Percentiles rank a stretch among this genome's conserved stretches.
phyloP scores from a whole-genome alignment of 495 filamentous ascomycete genomes.

The Aspergillus nanangensis region DNA sequence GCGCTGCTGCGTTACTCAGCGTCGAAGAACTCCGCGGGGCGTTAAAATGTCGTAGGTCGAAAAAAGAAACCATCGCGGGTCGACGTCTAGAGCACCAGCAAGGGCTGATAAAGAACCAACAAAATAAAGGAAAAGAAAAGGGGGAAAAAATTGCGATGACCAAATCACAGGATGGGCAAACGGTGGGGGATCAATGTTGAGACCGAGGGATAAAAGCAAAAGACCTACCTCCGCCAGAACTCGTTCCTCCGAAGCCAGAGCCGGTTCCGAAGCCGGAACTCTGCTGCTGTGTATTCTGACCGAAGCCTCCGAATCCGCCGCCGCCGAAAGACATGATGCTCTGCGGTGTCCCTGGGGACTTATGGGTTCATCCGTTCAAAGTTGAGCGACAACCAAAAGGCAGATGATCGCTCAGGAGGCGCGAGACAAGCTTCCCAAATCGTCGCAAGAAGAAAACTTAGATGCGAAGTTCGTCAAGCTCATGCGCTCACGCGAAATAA shows the following conservation, averaged over 20 bases:
- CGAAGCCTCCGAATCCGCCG: slow-evolving; percentile 60
- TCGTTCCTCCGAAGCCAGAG: slow-evolving; percentile 34
- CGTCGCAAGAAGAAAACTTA: too few species aligned
- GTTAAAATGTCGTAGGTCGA: slow-evolving; percentile 8
- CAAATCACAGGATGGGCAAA: slow-evolving; percentile 9
- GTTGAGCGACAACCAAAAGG: slow-evolving; percentile 2
- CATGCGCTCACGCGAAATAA: too few species aligned
- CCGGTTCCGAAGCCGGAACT: slow-evolving; percentile 46
- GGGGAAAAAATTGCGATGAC: slow-evolving; percentile 12
- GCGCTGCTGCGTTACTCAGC: slow-evolving; percentile 25
- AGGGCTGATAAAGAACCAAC: slow-evolving; percentile 11
- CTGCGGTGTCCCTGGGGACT: slow-evolving; percentile 22
- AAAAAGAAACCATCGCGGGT: slow-evolving; percentile 26
- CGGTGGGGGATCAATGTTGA: background rate
- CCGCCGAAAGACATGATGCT: slow-evolving; percentile 44
- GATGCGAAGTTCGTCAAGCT: too few species aligned
- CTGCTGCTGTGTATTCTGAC: slow-evolving; percentile 55
- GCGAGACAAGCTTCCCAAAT: too few species aligned
- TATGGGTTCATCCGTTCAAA: slow-evolving; percentile 33
- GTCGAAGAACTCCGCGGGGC: slow-evolving; percentile 25
- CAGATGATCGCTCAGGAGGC: too few species aligned
- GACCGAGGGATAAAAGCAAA: slow-evolving; percentile 10
- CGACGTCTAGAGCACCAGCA: slow-evolving; percentile 34
- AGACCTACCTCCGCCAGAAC: slow-evolving; percentile 45
- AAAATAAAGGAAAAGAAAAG: slow-evolving; percentile 12